These are phyloP conservation scores for Haematococcus sp. DNA, from an alignment of 139 green algal genomes.

Conservation along the genomic window DNA sequence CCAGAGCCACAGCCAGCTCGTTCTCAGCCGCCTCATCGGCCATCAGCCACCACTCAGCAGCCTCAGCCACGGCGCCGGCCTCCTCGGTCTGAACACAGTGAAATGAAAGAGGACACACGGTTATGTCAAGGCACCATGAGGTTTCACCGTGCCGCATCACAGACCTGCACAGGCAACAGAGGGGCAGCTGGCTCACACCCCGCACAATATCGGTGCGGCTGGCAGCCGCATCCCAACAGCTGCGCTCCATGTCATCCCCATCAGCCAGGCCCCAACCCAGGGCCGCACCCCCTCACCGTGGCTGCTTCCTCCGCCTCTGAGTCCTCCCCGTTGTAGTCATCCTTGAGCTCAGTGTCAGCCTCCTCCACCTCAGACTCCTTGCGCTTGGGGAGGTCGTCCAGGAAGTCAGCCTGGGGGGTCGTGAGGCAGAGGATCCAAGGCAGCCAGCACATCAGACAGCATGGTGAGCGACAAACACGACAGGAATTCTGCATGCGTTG, in stretches of 20 bases:
- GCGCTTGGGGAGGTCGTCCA: conserved; percentile 10
- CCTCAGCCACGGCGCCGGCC: background rate
- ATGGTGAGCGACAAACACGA: background rate
- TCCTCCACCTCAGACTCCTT: conserved; percentile 8
- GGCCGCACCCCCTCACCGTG: too few species aligned
- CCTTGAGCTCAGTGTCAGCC: conserved; percentile 27
- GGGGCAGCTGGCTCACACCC: too few species aligned
- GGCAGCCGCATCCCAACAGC: too few species aligned
- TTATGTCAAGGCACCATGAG: background rate
- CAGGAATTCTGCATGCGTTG: background rate
- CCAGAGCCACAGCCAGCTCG: conserved; percentile 7
- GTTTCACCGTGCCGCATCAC: background rate
- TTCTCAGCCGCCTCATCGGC: background rate
- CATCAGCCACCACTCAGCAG: too few species aligned
- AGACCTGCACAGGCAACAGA: too few species aligned
- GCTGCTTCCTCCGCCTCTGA: conserved; percentile 18
- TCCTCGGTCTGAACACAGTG: conserved; percentile 14
- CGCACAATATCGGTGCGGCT: too few species aligned
- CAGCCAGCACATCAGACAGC: too few species aligned
- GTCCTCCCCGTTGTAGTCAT: conserved; percentile 17
- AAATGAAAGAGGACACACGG: background rate
- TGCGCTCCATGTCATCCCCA: background rate
- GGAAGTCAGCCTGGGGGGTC: conserved; percentile 6
- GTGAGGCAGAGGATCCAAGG: background rate
- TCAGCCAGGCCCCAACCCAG: too few species aligned